A percentile compares a stretch with the other conserved stretches of the same genome.
Evolutionary conservation across 1,284 basidiomycete species (phyloP).

Genomic region (Farysia itapuensis): DNA sequence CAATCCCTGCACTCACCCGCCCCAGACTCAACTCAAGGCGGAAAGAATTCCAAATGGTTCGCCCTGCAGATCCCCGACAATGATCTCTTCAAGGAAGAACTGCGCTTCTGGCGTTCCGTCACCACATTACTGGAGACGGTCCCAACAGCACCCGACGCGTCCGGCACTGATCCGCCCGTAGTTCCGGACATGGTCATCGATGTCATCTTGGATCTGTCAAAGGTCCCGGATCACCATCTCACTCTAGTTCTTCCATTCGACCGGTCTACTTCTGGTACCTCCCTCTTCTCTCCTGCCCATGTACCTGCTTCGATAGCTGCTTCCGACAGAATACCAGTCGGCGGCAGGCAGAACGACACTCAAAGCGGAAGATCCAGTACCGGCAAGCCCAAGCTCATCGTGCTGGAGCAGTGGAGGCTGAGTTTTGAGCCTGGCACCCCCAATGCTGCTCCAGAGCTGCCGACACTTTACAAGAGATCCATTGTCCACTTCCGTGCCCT

Average conservation of each 20-base stretch:
- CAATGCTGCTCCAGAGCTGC: conserved; percentile 37
- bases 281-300: conserved; percentile 1
- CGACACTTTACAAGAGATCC: conserved; percentile 59
- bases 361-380: not conserved
- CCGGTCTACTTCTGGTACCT: too few species aligned
- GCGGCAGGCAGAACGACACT: conserved; percentile 6
- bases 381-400: conserved; percentile 10
- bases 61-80: conserved; percentile 59
- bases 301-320: not conserved
- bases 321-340: conserved; percentile 7
- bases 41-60: conserved; percentile 52
- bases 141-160: too few species aligned
- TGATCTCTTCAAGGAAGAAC: conserved; percentile 56
- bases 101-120: conserved; percentile 55
- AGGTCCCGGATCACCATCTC: conserved; percentile 11
- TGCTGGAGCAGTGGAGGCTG: conserved; percentile 43
- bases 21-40: conserved; percentile 2
- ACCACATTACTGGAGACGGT: conserved; percentile 18
- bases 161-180: not conserved
- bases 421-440: conserved; percentile 11
- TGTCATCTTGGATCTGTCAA: conserved; percentile 55
- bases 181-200: conserved; percentile 59
- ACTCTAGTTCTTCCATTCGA: too few species aligned
- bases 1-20: conserved; percentile 1
- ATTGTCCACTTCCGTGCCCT: conserved; percentile 58